Percentiles rank a stretch among this genome's conserved stretches.
Conservation (phyloP, 768 basidiomycete species). For the Boletus subcaerulescens region DNA sequence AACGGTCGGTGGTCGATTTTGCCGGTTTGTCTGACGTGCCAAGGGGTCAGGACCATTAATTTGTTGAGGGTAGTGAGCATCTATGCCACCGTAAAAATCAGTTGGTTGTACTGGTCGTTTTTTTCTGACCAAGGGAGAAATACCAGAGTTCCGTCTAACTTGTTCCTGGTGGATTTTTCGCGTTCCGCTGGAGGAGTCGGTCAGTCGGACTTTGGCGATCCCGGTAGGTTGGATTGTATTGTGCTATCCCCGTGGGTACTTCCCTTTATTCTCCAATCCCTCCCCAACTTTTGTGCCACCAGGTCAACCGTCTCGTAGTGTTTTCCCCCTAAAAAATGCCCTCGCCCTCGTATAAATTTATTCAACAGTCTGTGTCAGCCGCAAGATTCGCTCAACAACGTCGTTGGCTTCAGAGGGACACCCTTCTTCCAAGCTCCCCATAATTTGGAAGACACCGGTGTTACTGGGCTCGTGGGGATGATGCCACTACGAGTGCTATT, state of each 20-base stretch:
- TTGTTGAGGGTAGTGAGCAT: neutral
- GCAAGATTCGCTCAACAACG: neutral
- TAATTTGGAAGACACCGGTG: neutral
- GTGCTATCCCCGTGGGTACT: too few species aligned
- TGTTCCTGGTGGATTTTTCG: too few species aligned
- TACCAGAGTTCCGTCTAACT: neutral
- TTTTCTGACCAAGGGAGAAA: neutral
- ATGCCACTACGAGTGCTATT: neutral
- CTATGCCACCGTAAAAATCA: slow-evolving; percentile 2
- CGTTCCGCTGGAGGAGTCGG: too few species aligned
- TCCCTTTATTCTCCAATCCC: neutral
- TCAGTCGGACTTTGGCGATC: too few species aligned
- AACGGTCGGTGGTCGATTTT: slow-evolving; percentile 11
- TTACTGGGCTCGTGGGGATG: neutral
- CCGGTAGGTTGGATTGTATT: too few species aligned
- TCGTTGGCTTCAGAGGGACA: neutral
- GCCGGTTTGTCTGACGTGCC: neutral
- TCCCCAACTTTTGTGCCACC: neutral
- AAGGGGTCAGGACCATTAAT: neutral
- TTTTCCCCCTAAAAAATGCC: neutral
- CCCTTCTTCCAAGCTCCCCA: neutral
- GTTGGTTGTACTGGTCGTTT: neutral
- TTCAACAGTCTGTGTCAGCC: neutral
- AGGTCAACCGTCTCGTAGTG: neutral
- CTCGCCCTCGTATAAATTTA: neutral